These are phyloP conservation scores for Zychaea mexicana DNA, from an alignment of 371 early-diverging fungal species.

Conservation along the genomic window DNA sequence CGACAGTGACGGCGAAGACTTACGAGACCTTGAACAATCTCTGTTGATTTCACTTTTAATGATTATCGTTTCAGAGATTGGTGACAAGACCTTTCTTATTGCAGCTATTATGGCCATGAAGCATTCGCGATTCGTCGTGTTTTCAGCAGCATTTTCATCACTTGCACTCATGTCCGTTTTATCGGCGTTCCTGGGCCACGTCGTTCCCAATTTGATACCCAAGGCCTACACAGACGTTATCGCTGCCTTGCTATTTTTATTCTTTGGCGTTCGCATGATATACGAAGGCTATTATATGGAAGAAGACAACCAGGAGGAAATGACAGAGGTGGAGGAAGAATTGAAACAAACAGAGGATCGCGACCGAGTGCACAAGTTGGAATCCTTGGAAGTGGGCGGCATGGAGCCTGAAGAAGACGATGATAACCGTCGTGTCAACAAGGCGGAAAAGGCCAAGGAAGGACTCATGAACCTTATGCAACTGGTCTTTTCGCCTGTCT, in stretches of 20 bases:
- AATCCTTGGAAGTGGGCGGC: slow-evolving; percentile 48
- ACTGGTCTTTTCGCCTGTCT: slow-evolving; percentile 85
- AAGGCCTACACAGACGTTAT: slow-evolving; percentile 81
- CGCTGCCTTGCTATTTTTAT: slow-evolving; percentile 84
- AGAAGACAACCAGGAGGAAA: slow-evolving; percentile 84
- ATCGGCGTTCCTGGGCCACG: slow-evolving; percentile 90
- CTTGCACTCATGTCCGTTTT: slow-evolving; percentile 92
- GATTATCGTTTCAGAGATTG: slow-evolving; percentile 93
- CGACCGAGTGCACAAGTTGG: slow-evolving; percentile 58
- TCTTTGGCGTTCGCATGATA: slow-evolving; percentile 91
- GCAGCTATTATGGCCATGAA: slow-evolving; percentile 97
- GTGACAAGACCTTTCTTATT: slow-evolving; percentile 97
- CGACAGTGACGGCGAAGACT: background rate
- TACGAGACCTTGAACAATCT: slow-evolving; percentile 27
- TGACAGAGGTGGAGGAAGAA: slow-evolving; percentile 87
- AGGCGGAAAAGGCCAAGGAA: slow-evolving; percentile 35
- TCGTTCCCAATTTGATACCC: slow-evolving; percentile 85
- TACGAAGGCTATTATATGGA: slow-evolving; percentile 87
- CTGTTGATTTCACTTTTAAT: slow-evolving; percentile 71
- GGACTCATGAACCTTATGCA: slow-evolving; percentile 66
- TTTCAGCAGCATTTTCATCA: slow-evolving; percentile 85
- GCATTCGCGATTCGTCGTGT: slow-evolving; percentile 84
- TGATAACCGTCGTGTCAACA: slow-evolving; percentile 5
- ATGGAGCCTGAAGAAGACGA: slow-evolving; percentile 18
- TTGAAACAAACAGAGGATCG: slow-evolving; percentile 77